Base-by-base conservation (phyloP, 2,329 filamentous ascomycete genomes). In the Colletotrichum simmondsii region DNA sequence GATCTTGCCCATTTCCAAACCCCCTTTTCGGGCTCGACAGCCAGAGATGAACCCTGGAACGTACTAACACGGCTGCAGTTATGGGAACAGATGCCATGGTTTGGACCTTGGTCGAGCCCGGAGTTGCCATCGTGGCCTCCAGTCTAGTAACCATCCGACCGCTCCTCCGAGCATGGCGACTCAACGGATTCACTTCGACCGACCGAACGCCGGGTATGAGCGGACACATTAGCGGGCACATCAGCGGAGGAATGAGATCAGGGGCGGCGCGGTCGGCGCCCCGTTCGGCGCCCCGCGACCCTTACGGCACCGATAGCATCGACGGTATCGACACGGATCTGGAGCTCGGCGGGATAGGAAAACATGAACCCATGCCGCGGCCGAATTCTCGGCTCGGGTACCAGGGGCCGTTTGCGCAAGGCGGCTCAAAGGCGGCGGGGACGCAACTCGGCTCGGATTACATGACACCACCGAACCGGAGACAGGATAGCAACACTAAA, bases 21-120 rank as follows among this genome's bases (percentile, higher is more conserved):
- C 22, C 24, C 22, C 22, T 24, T 42, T 19, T 16, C 42, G 42
- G 19, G 19, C 42, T 49, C 42, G 42, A 49, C 11, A 22, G 42
- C 19, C 22, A 56, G 24, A 24, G 12, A 11, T 32, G 24, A 35
- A 5, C 6, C 22, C 14, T 16, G 28, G 16, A 14, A 4, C n/a
- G 22, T 32, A 30, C 72, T 57, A 57, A 35, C 24, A 22, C 35
- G 54, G 66, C 11, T 10, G 49, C 58, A 88, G 87, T 83, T 77
- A 82, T 83, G 65, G 86, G 83, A 26, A 89, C 87, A 4, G 82
- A 88, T 72, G 84, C 87, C 46, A 87, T 88, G 84, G 82, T 89
- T 7, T 90, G 88, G 88, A 89, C 87, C 11, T 79, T 90, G n/a
- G 81, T 90, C 65, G 88, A 90, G 76, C 87, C 88, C 2, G 88